Evolutionary conservation across 2,329 filamentous ascomycete species (phyloP), one percentile per base, ranked within the genome.

Genomic region (Trichophyton mentagrophytes): DNA sequence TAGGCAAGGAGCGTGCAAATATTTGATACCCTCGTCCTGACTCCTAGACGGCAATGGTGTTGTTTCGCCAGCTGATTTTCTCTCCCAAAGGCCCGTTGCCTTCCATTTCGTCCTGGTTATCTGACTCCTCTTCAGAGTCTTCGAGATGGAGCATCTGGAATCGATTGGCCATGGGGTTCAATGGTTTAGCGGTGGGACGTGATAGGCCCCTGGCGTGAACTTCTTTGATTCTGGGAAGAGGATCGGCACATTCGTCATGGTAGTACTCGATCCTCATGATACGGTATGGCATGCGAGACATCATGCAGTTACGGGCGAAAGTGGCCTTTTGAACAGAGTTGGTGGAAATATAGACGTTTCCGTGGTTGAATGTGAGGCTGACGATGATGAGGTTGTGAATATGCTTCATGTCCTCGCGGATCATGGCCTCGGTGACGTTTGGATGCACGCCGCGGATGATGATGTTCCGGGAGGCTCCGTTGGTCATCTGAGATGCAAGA

Each of bases 311-410:
- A 17, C 83, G 82, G 7, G 89, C 88, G 72, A 86, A 89, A 59
- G 89, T 79, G 9, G 89, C 87, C 64, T 87, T 85, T 67, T 86
- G 81, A 8, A 95, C 80, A 0, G 88, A 90, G 71, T 91, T 95
- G 6, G 86, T 89, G 60, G 82, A 85, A 65, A 95, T 83, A 70
- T 82, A 82, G 62, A 82, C 86, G 70, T 84, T 82, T 3, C 78
- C 78, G 17, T 78, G 76, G 2, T 74, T 72, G 70, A 88, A 86
- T 6, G 74, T 73, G 51, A 93, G 74, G 49, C 81, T 81, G 67
- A 93, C 78, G 9, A 95, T 81, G 22, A 86, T 77, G 1, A 95
- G 78, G 64, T 89, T 88, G 75, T 92, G 85, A 63, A 95, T 92
- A 69, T 95, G 89, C 25, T 90, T 86, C 42, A 93, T 78, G 66